These are phyloP conservation scores for Pterocarpus santalinus DNA, from an alignment of 306 rosid species.

Conservation along the genomic window DNA sequence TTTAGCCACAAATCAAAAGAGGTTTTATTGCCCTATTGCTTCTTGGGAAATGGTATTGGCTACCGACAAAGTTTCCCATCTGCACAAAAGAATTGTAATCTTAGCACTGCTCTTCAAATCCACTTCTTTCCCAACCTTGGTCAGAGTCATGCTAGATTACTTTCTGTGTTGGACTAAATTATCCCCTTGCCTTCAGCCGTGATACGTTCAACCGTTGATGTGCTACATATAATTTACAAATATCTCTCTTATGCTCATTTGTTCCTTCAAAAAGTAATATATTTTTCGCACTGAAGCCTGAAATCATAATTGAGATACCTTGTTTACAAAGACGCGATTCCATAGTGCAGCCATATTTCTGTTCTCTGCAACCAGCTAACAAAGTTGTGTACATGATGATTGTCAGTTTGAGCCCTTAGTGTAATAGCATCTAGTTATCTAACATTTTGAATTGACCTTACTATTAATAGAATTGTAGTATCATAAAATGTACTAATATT, in stretches of 20 bases:
- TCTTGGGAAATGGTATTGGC: slow-evolving; percentile 12
- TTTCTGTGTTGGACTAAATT: slow-evolving; percentile 8
- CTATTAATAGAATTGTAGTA: slow-evolving; percentile 1
- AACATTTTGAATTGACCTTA: neutral
- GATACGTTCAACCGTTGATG: slow-evolving; percentile 21
- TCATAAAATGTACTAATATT: neutral
- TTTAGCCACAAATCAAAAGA: slow-evolving; percentile 16
- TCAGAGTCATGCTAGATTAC: slow-evolving; percentile 12
- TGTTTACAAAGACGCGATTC: slow-evolving; percentile 13
- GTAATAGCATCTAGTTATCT: slow-evolving; percentile 24
- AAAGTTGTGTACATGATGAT: slow-evolving; percentile 26
- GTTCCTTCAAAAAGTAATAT: neutral
- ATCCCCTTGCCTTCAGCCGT: slow-evolving; percentile 22
- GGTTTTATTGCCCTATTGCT: slow-evolving; percentile 19
- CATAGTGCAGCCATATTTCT: slow-evolving; percentile 4
- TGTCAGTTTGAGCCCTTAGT: slow-evolving; percentile 19
- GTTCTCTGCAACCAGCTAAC: slow-evolving; percentile 3
- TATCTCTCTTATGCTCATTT: neutral
- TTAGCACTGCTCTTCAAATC: slow-evolving; percentile 7
- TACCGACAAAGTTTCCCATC: neutral
- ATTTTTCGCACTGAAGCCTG: neutral
- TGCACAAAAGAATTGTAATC: slow-evolving; percentile 5
- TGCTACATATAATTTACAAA: slow-evolving; percentile 13
- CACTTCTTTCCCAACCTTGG: slow-evolving; percentile 6
- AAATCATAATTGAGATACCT: neutral